phyloP scores from a whole-genome alignment of 148 eudicot genomes.

The Camellia granthamiana region DNA sequence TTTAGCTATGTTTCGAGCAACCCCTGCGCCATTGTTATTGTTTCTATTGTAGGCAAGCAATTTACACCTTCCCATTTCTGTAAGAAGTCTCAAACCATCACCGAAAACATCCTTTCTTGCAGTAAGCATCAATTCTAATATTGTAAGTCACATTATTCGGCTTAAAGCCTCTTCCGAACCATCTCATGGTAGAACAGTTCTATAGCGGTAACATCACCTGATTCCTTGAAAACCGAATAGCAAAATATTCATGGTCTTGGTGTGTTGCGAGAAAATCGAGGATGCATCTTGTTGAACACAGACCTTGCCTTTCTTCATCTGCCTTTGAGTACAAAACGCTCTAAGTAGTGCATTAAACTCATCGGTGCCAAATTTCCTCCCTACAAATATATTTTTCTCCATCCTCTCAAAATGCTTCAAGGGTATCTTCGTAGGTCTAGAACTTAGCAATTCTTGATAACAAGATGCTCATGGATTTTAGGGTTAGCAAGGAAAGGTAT shows the following conservation, averaged over 20 bases:
- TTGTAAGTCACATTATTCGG: too few species aligned
- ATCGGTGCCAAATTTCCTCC: slow-evolving; percentile 60
- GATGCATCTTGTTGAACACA: slow-evolving; percentile 59
- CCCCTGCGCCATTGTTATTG: slow-evolving; percentile 84
- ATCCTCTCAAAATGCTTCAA: slow-evolving; percentile 76
- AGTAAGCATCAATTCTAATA: too few species aligned
- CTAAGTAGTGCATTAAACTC: slow-evolving; percentile 80
- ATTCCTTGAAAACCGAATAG: too few species aligned
- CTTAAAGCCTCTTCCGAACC: too few species aligned
- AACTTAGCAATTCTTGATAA: slow-evolving; percentile 72
- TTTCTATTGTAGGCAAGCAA: too few species aligned
- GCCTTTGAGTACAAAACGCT: slow-evolving; percentile 77
- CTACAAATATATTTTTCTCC: slow-evolving; percentile 56
- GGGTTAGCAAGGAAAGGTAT: slow-evolving; percentile 58
- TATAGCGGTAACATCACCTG: too few species aligned
- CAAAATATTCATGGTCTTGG: too few species aligned
- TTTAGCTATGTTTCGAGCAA: slow-evolving; percentile 53
- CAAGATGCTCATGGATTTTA: slow-evolving; percentile 81
- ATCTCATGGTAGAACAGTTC: too few species aligned
- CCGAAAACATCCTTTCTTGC: too few species aligned
- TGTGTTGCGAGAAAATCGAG: too few species aligned
- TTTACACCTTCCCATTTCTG: too few species aligned
- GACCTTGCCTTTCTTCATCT: slow-evolving; percentile 89
- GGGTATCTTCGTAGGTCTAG: slow-evolving; percentile 67
- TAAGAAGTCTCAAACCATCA: too few species aligned